phyloP scores from a whole-genome alignment of 345 rosid genomes.

The Excoecaria agallocha region DNA sequence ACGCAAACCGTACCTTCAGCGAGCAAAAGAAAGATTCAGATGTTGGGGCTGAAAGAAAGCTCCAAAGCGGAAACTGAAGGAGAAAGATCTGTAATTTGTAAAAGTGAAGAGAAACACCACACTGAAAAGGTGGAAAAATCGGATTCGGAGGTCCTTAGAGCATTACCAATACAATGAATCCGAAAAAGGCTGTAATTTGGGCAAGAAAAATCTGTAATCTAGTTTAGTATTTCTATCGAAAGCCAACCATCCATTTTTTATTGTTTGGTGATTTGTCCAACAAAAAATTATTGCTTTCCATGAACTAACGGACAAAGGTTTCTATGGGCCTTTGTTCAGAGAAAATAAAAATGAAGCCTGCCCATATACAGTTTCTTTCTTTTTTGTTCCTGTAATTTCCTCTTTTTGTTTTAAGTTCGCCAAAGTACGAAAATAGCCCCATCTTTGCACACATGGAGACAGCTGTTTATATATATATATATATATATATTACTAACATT shows the following conservation, averaged over 20 bases:
- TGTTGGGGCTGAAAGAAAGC: background rate
- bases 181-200: background rate
- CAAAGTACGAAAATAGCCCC: no score
- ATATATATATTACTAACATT: no score
- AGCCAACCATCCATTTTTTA: background rate
- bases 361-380: background rate
- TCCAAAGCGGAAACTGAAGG: background rate
- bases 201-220: no score
- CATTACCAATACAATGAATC: background rate
- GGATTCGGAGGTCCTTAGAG: background rate
- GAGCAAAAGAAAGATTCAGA: slow-evolving; percentile 1
- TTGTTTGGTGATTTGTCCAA: background rate
- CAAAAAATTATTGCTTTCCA: background rate
- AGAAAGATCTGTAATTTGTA: background rate
- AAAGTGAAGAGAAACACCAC: background rate
- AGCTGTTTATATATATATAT: no score
- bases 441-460: no score
- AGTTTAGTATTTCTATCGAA: no score
- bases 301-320: background rate
- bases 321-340: background rate
- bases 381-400: background rate
- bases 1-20: slow-evolving; percentile 9
- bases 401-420: no score
- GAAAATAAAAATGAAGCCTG: background rate
- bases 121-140: background rate